Evolutionary conservation across 2,329 filamentous ascomycete genomes (phyloP).

Genomic region (Colletotrichum musicola): DNA sequence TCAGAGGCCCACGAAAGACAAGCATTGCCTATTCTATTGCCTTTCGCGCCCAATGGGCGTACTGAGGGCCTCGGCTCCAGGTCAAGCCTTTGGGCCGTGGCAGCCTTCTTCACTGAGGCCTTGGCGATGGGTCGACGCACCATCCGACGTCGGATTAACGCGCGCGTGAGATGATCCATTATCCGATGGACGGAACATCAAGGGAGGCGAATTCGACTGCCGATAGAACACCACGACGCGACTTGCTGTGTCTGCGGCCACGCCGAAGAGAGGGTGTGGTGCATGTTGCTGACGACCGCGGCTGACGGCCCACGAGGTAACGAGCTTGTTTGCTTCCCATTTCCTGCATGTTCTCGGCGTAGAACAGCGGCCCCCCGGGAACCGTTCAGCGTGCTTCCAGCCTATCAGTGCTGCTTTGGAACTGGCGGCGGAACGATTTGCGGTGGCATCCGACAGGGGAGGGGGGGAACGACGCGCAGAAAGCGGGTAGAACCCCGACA

Average conservation of each 20-base stretch:
- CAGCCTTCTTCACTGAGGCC: not conserved
- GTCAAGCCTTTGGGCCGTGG: slow-evolving; percentile 11
- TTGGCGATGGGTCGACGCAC: slow-evolving; percentile 28
- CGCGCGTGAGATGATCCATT: slow-evolving; percentile 4
- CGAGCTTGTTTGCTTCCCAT: slow-evolving; percentile 1
- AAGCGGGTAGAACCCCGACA: slow-evolving; percentile 36
- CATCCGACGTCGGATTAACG: slow-evolving; percentile 28
- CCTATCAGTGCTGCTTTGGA: not conserved
- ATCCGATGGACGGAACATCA: slow-evolving; percentile 1
- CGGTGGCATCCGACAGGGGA: slow-evolving; percentile 19
- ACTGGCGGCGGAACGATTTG: slow-evolving; percentile 20
- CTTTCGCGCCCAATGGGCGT: not conserved
- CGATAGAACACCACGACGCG: not conserved
- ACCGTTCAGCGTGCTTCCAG: not conserved
- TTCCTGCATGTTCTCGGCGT: no score
- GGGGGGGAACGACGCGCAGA: slow-evolving; percentile 15
- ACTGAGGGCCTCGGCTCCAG: slow-evolving; percentile 1
- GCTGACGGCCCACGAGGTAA: not conserved
- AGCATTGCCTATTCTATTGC: slow-evolving; percentile 5
- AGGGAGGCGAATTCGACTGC: slow-evolving; percentile 11
- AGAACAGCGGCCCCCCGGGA: no score
- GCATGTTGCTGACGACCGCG: not conserved
- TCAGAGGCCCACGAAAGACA: not conserved
- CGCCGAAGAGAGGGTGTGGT: slow-evolving; percentile 28
- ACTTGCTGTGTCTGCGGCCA: slow-evolving; percentile 21